phyloP scores from a whole-genome alignment of 768 basidiomycete species.

The Chalciporus sphaerocephalus region DNA sequence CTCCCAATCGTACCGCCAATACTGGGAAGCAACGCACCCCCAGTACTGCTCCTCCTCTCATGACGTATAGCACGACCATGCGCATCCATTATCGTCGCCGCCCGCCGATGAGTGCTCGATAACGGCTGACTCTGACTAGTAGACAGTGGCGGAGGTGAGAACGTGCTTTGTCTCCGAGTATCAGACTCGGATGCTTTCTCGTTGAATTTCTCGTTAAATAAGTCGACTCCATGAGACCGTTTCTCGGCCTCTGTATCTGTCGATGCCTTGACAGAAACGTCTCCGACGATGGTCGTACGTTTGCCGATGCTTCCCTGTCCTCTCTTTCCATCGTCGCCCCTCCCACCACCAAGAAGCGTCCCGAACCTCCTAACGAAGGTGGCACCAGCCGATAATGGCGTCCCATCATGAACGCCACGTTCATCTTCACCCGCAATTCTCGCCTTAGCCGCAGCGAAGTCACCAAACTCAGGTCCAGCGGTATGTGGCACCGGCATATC shows the following conservation, averaged over 20 bases:
- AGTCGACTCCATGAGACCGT: slow-evolving; percentile 14
- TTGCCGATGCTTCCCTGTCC: slow-evolving; percentile 36
- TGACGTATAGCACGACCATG: slow-evolving; percentile 59
- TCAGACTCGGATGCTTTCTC: slow-evolving; percentile 20
- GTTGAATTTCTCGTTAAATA: slow-evolving; percentile 23
- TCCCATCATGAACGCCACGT: slow-evolving; percentile 23
- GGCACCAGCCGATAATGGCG: slow-evolving; percentile 52
- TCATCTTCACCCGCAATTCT: slow-evolving; percentile 22
- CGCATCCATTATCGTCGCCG: slow-evolving; percentile 74
- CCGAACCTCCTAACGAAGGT: slow-evolving; percentile 78
- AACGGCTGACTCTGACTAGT: slow-evolving; percentile 54
- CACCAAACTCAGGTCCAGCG: slow-evolving; percentile 59
- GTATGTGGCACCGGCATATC: slow-evolving; percentile 48
- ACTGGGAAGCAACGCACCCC: slow-evolving; percentile 49
- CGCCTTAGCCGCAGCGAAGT: slow-evolving; percentile 45
- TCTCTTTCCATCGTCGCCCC: slow-evolving; percentile 41
- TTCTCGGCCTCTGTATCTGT: slow-evolving; percentile 35
- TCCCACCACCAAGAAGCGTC: slow-evolving; percentile 52
- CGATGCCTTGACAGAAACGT: slow-evolving; percentile 37
- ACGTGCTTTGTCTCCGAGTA: slow-evolving; percentile 16
- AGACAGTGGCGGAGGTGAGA: slow-evolving; percentile 32
- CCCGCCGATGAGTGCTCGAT: slow-evolving; percentile 61
- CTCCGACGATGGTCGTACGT: slow-evolving; percentile 50
- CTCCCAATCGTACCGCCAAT: slow-evolving; percentile 60
- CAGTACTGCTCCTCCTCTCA: slow-evolving; percentile 73